Conservation (phyloP, 192 early-diverging fungal species). For the Lobulomyces angularis region DNA sequence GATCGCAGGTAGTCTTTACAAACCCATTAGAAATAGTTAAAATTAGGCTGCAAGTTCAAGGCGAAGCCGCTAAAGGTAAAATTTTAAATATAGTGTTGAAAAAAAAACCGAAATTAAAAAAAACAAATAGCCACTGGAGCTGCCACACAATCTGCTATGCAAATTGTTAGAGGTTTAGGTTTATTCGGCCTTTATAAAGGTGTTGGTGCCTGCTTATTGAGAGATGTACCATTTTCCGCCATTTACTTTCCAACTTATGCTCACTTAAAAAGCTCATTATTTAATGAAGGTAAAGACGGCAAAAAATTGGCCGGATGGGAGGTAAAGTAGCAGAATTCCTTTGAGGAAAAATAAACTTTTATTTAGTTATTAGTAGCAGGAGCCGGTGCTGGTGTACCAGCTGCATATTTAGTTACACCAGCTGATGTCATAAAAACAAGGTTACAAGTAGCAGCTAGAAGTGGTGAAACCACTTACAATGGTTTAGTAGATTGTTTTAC, state of each 20-base stretch:
- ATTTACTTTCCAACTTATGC: slow-evolving; percentile 97
- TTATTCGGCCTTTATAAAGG: slow-evolving; percentile 91
- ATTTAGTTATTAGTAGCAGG: slow-evolving; percentile 73
- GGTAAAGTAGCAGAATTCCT: too few relatives aligned
- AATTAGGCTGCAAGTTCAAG: slow-evolving; percentile 79
- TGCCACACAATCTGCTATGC: slow-evolving; percentile 61
- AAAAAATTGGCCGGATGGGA: slow-evolving; percentile 37
- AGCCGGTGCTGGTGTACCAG: slow-evolving; percentile 91
- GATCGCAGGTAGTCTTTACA: slow-evolving; percentile 64
- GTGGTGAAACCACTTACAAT: slow-evolving; percentile 75
- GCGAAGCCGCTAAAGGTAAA: slow-evolving; percentile 44
- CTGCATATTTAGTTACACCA: slow-evolving; percentile 93
- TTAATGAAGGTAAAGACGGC: slow-evolving; percentile 63
- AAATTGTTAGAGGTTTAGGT: slow-evolving; percentile 82
- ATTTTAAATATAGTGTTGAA: too few relatives aligned
- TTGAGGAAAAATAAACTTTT: slow-evolving; percentile 7
- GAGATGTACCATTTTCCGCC: slow-evolving; percentile 93
- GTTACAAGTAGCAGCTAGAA: slow-evolving; percentile 81
- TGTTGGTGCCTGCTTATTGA: slow-evolving; percentile 79
- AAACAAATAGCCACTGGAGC: too few relatives aligned
- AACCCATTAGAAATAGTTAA: slow-evolving; percentile 98
- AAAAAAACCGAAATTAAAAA: too few relatives aligned
- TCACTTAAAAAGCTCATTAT: slow-evolving; percentile 89
- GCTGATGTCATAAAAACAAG: slow-evolving; percentile 98
- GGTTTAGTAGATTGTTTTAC: slow-evolving; percentile 74